Evolutionary conservation across 1,284 basidiomycete species (phyloP).

Genomic region (Limonomyces culmigenus): DNA sequence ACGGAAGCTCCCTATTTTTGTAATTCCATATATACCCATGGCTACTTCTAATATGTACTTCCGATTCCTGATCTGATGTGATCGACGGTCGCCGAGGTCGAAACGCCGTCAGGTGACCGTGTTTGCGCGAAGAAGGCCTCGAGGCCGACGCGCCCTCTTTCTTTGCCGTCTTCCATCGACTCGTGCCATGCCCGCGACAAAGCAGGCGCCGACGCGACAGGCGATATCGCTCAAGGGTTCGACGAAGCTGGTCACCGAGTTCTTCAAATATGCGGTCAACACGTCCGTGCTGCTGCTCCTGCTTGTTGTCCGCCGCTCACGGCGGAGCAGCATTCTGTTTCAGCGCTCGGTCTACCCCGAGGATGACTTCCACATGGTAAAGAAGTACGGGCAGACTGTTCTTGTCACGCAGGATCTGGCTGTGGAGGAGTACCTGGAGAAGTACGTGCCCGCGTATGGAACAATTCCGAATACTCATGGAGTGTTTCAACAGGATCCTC

Average conservation of each 20-base stretch:
- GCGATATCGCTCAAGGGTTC: conserved; percentile 93
- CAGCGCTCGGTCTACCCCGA: conserved; percentile 95
- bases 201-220: conserved; percentile 37
- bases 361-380: conserved; percentile 98
- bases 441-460: conserved; percentile 29
- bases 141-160: background rate
- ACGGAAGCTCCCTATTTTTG: too few species aligned
- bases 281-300: conserved; percentile 41
- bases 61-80: too few species aligned
- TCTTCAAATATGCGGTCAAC: conserved; percentile 97
- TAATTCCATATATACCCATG: too few species aligned
- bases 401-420: conserved; percentile 88
- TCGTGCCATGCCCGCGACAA: background rate
- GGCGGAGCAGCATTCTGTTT: conserved; percentile 66
- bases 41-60: too few species aligned
- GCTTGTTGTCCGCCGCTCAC: conserved; percentile 1
- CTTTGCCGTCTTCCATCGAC: background rate
- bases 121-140: too few species aligned
- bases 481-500: conserved; percentile 44
- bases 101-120: too few species aligned
- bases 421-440: conserved; percentile 81
- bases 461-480: background rate
- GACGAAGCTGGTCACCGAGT: conserved; percentile 90
- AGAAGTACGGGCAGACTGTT: conserved; percentile 95
- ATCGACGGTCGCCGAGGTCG: too few species aligned